Conservation (phyloP, 108 stramenopile species). For the Cyclotella choctawhatcheeana region DNA sequence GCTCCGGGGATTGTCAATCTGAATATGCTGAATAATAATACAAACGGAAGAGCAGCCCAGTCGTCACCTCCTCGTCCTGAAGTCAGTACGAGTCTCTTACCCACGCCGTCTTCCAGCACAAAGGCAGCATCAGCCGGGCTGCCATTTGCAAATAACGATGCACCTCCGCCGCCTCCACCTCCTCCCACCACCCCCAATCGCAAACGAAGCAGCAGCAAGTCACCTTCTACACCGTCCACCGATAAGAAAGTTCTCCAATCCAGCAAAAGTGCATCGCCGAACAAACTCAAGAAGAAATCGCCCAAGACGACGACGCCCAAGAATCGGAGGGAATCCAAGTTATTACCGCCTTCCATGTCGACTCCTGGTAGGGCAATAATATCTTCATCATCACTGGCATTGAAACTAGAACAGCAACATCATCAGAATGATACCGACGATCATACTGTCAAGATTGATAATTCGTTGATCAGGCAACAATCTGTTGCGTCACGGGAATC, state of each 20-base stretch:
- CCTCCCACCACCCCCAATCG: too few species aligned
- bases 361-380: background rate
- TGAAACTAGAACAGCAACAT: too few species aligned
- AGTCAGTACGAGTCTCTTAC: too few species aligned
- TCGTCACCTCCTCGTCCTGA: too few species aligned
- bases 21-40: too few species aligned
- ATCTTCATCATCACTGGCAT: background rate
- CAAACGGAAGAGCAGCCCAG: too few species aligned
- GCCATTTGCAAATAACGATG: too few species aligned
- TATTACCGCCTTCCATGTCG: background rate
- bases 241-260: background rate
- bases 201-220: background rate
- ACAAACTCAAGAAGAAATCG: background rate
- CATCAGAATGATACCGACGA: background rate
- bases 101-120: too few species aligned
- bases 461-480: background rate
- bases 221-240: background rate
- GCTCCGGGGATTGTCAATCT: too few species aligned
- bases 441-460: constrained; percentile 9
- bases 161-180: too few species aligned
- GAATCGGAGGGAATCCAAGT: background rate
- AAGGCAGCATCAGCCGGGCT: too few species aligned
- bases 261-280: background rate
- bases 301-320: background rate
- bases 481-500: too few species aligned